phyloP scores from a whole-genome alignment of 2,329 filamentous ascomycete species.

The Fusarium nematophilum region DNA sequence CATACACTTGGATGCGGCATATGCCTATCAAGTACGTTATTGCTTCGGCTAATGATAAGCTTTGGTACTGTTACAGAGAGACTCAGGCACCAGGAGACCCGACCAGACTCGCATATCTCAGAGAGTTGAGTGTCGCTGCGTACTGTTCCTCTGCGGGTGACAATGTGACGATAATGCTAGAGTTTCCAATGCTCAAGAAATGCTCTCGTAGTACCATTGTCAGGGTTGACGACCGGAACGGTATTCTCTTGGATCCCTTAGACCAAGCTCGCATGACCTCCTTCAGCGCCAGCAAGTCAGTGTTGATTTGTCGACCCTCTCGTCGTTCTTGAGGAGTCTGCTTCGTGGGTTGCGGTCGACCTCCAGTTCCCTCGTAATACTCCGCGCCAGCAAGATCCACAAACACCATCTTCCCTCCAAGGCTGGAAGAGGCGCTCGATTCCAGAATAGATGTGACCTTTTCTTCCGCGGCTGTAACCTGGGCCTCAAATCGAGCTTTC shows the following conservation, averaged over 20 bases:
- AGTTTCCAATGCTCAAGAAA: slow-evolving; percentile 40
- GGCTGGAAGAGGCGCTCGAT: slow-evolving; percentile 39
- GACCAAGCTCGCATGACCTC: slow-evolving; percentile 58
- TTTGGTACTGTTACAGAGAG: too few species aligned
- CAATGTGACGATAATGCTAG: slow-evolving; percentile 46
- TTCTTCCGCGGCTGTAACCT: slow-evolving; percentile 43
- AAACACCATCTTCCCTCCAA: slow-evolving; percentile 57
- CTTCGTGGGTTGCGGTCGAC: background rate
- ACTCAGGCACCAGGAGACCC: slow-evolving; percentile 30
- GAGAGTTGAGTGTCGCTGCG: slow-evolving; percentile 54
- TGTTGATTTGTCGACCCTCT: slow-evolving; percentile 57
- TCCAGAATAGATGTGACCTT: slow-evolving; percentile 42
- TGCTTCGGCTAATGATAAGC: too few species aligned
- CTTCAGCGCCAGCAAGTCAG: slow-evolving; percentile 57
- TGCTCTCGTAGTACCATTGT: slow-evolving; percentile 57
- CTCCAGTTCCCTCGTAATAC: slow-evolving; percentile 50
- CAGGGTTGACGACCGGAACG: slow-evolving; percentile 54
- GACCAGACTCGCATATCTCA: slow-evolving; percentile 56
- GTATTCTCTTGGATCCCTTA: slow-evolving; percentile 48
- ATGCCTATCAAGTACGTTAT: too few species aligned
- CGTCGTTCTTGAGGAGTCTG: slow-evolving; percentile 50
- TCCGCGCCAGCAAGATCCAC: slow-evolving; percentile 59
- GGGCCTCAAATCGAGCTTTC: background rate
- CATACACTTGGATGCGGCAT: too few species aligned
- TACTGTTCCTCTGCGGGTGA: slow-evolving; percentile 51